phyloP scores from a whole-genome alignment of 225 moss, liverwort and hornwort genomes.

The Polytrichum formosum region DNA sequence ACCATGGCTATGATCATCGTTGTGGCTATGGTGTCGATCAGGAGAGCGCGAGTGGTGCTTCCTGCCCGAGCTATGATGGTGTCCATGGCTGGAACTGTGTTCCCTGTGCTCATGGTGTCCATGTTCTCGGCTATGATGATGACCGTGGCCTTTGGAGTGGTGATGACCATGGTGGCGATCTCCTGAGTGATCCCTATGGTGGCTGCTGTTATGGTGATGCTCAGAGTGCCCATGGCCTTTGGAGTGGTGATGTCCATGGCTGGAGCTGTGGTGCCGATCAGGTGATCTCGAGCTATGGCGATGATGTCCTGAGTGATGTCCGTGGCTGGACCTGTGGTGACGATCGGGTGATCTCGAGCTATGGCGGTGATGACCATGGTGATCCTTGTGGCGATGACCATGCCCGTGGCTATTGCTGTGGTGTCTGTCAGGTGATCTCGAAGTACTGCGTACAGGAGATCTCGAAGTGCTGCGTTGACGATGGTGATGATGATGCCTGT shows the following conservation, averaged over 20 bases:
- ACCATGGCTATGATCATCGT: neutral
- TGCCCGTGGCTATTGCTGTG: too few relatives aligned
- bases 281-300: constrained; percentile 31
- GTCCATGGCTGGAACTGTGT: neutral
- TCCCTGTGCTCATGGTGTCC: neutral
- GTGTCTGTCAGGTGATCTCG: too few relatives aligned
- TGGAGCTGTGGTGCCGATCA: constrained; percentile 18
- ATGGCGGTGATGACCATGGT: too few relatives aligned
- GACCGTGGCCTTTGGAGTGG: constrained; percentile 1
- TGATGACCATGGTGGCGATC: constrained; percentile 12
- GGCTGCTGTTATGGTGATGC: constrained; percentile 6
- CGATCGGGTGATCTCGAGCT: too few relatives aligned
- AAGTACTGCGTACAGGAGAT: too few relatives aligned
- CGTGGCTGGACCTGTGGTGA: constrained; percentile 2
- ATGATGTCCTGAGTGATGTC: constrained; percentile 1
- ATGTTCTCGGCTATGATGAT: neutral
- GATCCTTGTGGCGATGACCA: constrained; percentile 13
- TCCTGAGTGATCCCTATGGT: neutral
- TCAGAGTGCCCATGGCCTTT: constrained; percentile 7
- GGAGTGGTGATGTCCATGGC: neutral
- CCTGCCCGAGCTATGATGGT: constrained; percentile 11
- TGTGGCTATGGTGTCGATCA: constrained; percentile 22
- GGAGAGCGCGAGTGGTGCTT: constrained; percentile 35
- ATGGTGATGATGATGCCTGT: too few relatives aligned
- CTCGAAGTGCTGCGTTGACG: too few relatives aligned